phyloP scores from a whole-genome alignment of 352 stramenopile species.

The Phytophthora macrochlamydospora region DNA sequence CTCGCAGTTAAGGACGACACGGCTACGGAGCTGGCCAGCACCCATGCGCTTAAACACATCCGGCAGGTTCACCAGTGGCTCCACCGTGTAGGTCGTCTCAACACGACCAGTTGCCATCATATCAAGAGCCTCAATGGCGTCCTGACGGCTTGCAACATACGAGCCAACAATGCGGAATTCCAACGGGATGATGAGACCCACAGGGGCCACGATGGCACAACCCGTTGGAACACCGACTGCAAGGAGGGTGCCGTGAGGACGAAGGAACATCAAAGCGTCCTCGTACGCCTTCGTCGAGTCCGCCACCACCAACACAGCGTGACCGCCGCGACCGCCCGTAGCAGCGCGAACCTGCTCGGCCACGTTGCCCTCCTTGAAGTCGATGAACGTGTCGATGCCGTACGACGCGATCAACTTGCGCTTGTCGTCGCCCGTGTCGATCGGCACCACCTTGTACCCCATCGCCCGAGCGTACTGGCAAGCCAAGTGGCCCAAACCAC shows the following conservation, averaged over 20 bases:
- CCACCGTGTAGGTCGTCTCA: conserved; percentile 38
- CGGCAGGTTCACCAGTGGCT: conserved; percentile 37
- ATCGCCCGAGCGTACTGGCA: conserved; percentile 83
- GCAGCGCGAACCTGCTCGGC: conserved; percentile 46
- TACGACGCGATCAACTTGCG: conserved; percentile 51
- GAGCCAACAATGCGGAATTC: conserved; percentile 57
- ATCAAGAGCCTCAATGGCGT: conserved; percentile 60
- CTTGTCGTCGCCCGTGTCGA: conserved; percentile 73
- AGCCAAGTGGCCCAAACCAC: conserved; percentile 81
- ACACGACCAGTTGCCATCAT: conserved; percentile 50
- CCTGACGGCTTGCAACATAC: conserved; percentile 62
- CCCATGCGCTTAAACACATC: conserved; percentile 51
- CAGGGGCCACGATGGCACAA: conserved; percentile 36
- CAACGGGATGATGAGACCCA: conserved; percentile 45
- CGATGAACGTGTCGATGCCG: conserved; percentile 61
- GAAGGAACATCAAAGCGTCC: conserved; percentile 63
- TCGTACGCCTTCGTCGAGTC: conserved; percentile 59
- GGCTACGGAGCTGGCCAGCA: conserved; percentile 29
- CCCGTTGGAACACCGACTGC: conserved; percentile 74
- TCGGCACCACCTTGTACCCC: conserved; percentile 70
- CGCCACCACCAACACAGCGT: conserved; percentile 81
- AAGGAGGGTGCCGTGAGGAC: conserved; percentile 67
- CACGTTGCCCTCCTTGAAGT: conserved; percentile 54
- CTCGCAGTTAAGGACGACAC: conserved; percentile 53
- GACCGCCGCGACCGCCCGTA: conserved; percentile 50